Conservation (phyloP, 768 basidiomycete genomes). For the Lactarius akahatsu region DNA sequence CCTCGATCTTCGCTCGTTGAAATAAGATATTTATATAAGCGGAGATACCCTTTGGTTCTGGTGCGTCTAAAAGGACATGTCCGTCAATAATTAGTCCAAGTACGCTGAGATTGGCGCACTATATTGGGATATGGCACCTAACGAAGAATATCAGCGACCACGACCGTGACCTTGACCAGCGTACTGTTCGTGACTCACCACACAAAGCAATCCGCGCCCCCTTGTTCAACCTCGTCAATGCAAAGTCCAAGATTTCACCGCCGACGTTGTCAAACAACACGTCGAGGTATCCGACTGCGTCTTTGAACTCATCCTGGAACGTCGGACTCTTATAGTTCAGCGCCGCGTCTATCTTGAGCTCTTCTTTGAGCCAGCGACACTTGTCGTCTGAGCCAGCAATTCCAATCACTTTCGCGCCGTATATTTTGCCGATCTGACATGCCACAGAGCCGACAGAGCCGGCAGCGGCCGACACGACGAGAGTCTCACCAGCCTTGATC, state of each 20-base stretch:
- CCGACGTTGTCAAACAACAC: conserved; percentile 84
- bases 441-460: conserved; percentile 84
- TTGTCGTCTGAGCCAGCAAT: conserved; percentile 87
- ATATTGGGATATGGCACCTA: conserved; percentile 84
- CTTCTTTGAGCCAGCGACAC: conserved; percentile 79
- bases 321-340: conserved; percentile 83
- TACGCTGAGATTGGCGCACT: conserved; percentile 44
- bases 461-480: conserved; percentile 88
- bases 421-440: conserved; percentile 80
- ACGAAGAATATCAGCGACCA: conserved; percentile 9
- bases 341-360: conserved; percentile 78
- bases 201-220: conserved; percentile 78
- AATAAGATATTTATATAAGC: conserved; percentile 69
- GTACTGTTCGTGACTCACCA: conserved; percentile 48
- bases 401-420: conserved; percentile 80
- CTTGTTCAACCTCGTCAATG: conserved; percentile 70
- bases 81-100: not conserved
- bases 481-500: conserved; percentile 79
- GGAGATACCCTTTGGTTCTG: conserved; percentile 62
- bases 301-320: conserved; percentile 72
- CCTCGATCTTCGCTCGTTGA: conserved; percentile 76
- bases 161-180: not conserved
- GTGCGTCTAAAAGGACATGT: conserved; percentile 43
- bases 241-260: conserved; percentile 80
- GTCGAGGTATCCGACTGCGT: conserved; percentile 70